A percentile compares a stretch with the other conserved stretches of the same genome.
phyloP scores from a whole-genome alignment of 768 basidiomycete species.

The Mycena metata region DNA sequence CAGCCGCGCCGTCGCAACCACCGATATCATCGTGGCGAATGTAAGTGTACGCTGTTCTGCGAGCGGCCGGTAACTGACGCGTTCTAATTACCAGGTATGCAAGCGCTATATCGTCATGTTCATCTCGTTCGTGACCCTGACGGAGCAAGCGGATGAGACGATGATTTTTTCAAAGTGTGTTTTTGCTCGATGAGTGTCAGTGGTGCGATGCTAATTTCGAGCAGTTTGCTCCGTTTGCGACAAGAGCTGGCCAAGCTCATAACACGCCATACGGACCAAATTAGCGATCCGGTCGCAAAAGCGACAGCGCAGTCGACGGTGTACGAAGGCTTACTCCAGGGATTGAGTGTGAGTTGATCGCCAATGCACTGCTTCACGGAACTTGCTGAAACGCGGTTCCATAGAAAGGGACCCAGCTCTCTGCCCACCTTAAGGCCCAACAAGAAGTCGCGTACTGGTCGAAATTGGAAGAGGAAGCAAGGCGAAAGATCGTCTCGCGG shows the following conservation, averaged over 20 bases:
- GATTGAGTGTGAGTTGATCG: slow-evolving; percentile 72
- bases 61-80: neutral
- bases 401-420: slow-evolving; percentile 76
- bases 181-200: neutral
- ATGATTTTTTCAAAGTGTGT: slow-evolving; percentile 96
- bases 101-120: slow-evolving; percentile 85
- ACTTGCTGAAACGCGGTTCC: neutral
- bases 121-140: slow-evolving; percentile 84
- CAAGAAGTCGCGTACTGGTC: slow-evolving; percentile 91
- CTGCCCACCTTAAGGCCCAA: slow-evolving; percentile 88
- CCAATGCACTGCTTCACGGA: neutral
- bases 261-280: slow-evolving; percentile 76
- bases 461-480: slow-evolving; percentile 85
- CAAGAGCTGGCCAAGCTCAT: slow-evolving; percentile 87
- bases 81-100: slow-evolving; percentile 64
- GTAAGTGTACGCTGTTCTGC: slow-evolving; percentile 55
- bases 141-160: slow-evolving; percentile 88
- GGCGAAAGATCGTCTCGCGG: slow-evolving; percentile 65
- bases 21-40: slow-evolving; percentile 74
- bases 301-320: slow-evolving; percentile 79
- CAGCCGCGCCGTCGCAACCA: slow-evolving; percentile 71
- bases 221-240: slow-evolving; percentile 85
- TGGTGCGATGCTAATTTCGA: slow-evolving; percentile 19
- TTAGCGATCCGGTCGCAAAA: slow-evolving; percentile 69
- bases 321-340: slow-evolving; percentile 83